Conservation (phyloP, 129 eudicot species). For the Arctium lappa region DNA sequence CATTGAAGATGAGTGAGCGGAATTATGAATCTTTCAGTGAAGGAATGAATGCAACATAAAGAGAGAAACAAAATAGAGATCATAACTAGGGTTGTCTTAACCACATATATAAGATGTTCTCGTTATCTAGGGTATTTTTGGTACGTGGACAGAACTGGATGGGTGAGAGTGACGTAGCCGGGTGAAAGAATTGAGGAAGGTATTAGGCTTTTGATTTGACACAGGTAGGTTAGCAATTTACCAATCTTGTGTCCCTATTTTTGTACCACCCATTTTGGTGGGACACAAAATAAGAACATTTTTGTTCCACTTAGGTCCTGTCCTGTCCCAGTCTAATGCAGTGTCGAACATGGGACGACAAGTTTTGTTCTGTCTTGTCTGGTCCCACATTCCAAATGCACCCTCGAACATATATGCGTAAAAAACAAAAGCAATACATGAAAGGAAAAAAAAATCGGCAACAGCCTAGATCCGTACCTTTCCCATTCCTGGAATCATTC, state of each 20-base stretch:
- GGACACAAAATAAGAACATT: too few species aligned
- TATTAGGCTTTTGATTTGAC: neutral
- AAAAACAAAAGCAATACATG: neutral
- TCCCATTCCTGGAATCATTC: slow-evolving; percentile 99
- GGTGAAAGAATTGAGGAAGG: too few species aligned
- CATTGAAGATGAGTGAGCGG: neutral
- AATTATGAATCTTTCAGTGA: neutral
- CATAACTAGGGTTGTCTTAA: neutral
- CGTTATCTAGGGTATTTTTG: neutral
- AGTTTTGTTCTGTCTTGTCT: too few species aligned
- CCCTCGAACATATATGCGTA: neutral
- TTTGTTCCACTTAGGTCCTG: too few species aligned
- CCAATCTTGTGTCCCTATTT: too few species aligned
- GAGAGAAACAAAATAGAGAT: neutral
- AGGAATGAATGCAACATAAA: neutral
- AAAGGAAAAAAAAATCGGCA: neutral
- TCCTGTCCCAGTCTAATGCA: too few species aligned
- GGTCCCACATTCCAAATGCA: too few species aligned
- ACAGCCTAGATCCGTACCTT: slow-evolving; percentile 46
- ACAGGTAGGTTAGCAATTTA: neutral
- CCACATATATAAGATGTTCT: neutral
- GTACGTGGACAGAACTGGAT: too few species aligned
- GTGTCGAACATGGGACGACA: too few species aligned
- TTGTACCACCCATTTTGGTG: too few species aligned
- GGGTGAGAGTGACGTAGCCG: too few species aligned